phyloP scores from a whole-genome alignment of 2,329 filamentous ascomycete species.

The Thermothelomyces thermophilus region DNA sequence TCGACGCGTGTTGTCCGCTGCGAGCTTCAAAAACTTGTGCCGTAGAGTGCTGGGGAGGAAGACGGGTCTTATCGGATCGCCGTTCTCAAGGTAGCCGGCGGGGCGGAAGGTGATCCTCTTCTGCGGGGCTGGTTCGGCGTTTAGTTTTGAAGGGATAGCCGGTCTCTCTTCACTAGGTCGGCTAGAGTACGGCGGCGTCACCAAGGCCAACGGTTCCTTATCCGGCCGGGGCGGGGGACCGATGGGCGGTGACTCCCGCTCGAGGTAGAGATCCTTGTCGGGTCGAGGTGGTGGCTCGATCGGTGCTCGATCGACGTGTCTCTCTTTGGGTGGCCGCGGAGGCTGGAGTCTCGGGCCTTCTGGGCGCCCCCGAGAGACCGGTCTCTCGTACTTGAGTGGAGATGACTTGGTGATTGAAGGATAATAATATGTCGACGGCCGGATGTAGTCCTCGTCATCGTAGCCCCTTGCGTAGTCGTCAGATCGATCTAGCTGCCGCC shows the following conservation, averaged over 20 bases:
- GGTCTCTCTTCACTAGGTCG: conserved; percentile 19
- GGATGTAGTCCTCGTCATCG: conserved; percentile 23
- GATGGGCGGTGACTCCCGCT: conserved; percentile 1
- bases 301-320: conserved; percentile 2
- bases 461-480: conserved; percentile 23
- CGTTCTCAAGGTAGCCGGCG: conserved; percentile 83
- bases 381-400: conserved; percentile 40
- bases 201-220: conserved; percentile 24
- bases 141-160: conserved; percentile 31
- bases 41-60: conserved; percentile 78
- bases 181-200: conserved; percentile 25
- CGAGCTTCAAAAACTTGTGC: conserved; percentile 65
- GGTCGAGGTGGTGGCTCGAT: conserved; percentile 27
- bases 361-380: conserved; percentile 26
- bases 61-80: conserved; percentile 75
- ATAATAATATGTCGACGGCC: conserved; percentile 42
- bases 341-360: conserved; percentile 20
- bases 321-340: conserved; percentile 34
- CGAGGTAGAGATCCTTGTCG: conserved; percentile 23
- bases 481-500: conserved; percentile 39
- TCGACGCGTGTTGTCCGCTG: conserved; percentile 65
- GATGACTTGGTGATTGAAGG: conserved; percentile 49
- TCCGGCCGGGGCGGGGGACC: conserved; percentile 28
- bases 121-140: conserved; percentile 36
- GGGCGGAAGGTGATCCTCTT: conserved; percentile 71